Evolutionary conservation across 805 yeast genomes (phyloP).

Genomic region (Saturnispora zaruensis): DNA sequence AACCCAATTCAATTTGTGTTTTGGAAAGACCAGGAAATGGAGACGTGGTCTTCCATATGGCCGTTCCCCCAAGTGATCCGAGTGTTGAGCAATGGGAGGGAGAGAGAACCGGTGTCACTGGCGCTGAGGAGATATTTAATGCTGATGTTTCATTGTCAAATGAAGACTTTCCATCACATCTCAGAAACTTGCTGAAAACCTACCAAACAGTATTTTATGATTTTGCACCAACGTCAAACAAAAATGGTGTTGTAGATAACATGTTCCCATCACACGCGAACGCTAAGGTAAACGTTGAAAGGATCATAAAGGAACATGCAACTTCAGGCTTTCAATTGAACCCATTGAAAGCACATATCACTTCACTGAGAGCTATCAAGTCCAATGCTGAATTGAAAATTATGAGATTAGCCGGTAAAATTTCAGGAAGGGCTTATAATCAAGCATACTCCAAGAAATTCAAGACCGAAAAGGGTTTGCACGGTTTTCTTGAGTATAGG

Average conservation of each 20-base stretch:
- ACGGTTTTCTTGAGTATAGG: constrained; percentile 71
- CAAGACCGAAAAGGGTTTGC: constrained; percentile 66
- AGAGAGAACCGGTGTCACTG: constrained; percentile 75
- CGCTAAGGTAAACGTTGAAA: constrained; percentile 12
- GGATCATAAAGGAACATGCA: constrained; percentile 20
- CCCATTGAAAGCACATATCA: constrained; percentile 36
- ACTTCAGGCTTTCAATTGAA: constrained; percentile 21
- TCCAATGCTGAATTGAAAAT: constrained; percentile 66
- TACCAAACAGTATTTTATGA: constrained; percentile 53
- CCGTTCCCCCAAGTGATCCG: constrained; percentile 78
- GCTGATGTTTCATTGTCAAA: constrained; percentile 66
- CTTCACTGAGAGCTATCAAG: constrained; percentile 57
- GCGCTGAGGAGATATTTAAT: constrained; percentile 75
- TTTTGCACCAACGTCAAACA: constrained; percentile 18
- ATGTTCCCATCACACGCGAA: constrained; percentile 11
- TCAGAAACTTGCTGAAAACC: constrained; percentile 40
- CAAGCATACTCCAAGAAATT: constrained; percentile 65
- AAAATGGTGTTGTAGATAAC: constrained; percentile 14
- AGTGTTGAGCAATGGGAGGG: constrained; percentile 93
- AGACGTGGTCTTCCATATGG: constrained; percentile 59
- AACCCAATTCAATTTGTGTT: constrained; percentile 68
- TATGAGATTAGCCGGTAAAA: constrained; percentile 76
- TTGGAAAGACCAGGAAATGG: constrained; percentile 52
- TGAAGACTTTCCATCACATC: constrained; percentile 33
- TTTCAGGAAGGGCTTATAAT: constrained; percentile 78